Evolutionary conservation across 805 yeast species (phyloP).

Genomic region (Sugiyamaella americana): DNA sequence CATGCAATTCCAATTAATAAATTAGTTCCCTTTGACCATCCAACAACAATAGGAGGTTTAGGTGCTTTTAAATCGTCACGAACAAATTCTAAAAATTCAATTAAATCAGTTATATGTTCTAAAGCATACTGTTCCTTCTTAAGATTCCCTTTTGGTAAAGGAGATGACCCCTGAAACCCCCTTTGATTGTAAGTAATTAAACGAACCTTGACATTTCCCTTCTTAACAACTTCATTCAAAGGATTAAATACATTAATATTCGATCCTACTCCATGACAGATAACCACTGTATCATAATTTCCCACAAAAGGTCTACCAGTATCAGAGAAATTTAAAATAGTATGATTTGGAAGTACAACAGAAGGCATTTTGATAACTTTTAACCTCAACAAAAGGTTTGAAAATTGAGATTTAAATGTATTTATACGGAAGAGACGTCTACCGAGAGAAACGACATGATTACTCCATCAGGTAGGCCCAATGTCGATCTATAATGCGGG

Average conservation of each 20-base stretch:
- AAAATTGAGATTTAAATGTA: too few relatives aligned
- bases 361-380: background rate
- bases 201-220: background rate
- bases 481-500: too few relatives aligned
- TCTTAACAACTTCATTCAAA: background rate
- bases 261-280: background rate
- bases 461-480: too few relatives aligned
- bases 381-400: too few relatives aligned
- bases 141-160: background rate
- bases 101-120: background rate
- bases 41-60: background rate
- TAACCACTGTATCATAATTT: background rate
- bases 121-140: background rate
- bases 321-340: background rate
- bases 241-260: background rate
- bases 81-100: background rate
- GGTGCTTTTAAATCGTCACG: background rate
- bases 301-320: background rate
- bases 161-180: background rate
- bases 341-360: background rate
- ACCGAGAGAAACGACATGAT: too few relatives aligned
- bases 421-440: too few relatives aligned
- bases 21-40: conserved; percentile 1
- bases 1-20: background rate
- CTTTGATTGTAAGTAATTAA: background rate